Evolutionary conservation across 768 basidiomycete genomes (phyloP), one percentile per base, ranked within the genome.

Genomic region (Mycena chlorophos): DNA sequence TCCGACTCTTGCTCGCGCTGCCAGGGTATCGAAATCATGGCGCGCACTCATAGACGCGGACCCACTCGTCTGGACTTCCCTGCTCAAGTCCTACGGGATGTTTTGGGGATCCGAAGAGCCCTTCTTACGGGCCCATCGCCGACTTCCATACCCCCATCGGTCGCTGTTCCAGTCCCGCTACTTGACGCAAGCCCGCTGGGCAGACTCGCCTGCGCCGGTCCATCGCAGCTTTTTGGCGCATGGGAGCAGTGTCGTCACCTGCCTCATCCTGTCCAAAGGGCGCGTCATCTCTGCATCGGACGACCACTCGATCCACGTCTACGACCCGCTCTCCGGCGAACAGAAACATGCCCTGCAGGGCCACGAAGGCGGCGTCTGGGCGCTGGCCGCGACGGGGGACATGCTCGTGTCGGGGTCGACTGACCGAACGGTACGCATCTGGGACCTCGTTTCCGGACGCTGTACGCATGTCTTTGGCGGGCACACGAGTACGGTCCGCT

Each of bases 211-310:
- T 23, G 78, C 84, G 55, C 91, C 87, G 14, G 88, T 84, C 61
- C 88, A 90, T 54, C 76, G 87, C 49, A 86, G 87, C 3, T 96
- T 98, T 75, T 80, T 88, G 1, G 94, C 94, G 12, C 91, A 94
- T 63, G 92, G 93, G 0, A 83, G 83, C 42, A 86, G 88, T 22
- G 96, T 98, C 58, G 94, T 99, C 68, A 99, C 96, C 38, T 97
- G 94, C 69, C 84, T 98, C 43, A 83, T 98, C 64, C 92, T 99
- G 75, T 97, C 96, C 48, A 85, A 86, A 57, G 90, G 91, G 27
- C 92, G 95, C 57, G 93, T 99, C 73, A 93, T 99, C 65, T 94
- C 92, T 12, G 95, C 96, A 12, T 96, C 94, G 0, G 96, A 99
- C 70, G 95, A 98, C 71, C 93, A 98, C 64, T 91, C 93, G 3